Base-by-base conservation (phyloP, 352 stramenopile genomes). In the Phytophthora citricola region DNA sequence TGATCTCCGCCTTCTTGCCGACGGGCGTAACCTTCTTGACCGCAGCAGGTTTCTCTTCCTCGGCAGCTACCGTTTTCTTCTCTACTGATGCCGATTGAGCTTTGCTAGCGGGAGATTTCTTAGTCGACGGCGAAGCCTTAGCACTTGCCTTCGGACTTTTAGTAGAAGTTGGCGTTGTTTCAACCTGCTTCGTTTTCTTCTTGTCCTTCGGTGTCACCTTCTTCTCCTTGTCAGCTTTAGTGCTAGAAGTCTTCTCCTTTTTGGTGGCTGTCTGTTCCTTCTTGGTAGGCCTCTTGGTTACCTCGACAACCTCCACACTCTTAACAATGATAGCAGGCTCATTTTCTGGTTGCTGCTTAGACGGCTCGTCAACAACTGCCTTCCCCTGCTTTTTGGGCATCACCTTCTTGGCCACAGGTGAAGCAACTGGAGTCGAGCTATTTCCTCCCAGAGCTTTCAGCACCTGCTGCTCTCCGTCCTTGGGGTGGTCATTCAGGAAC, bases 401-500 rank as follows among this genome's bases (percentile, higher is more conserved):
- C 47, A 44, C n/a, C 38, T 56, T 63, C 17, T 66, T 71, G n/a
- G 44, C 15, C 10, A 62, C 29, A 9, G 66, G 44, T 9, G 69
- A 63, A 38, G 55, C 57, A 12, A 62, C 52, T 6, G 67, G 49
- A 20, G 34, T 63, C 34, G 65, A 40, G 32, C 8, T 56, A 34
- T 32, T 62, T 24, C 65, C 32, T 3, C 50, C 57, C 52, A 91
- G 45, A 40, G 53, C 55, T 8, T 29, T 41, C 15, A 75, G 43
- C 50, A 91, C 61, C 11, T 58, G 66, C 55, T 70, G 27, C 39
- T 81, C 76, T 26, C 80, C 83, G 34, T 89, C 65, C 22, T 49
- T 51, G 5, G 72, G 58, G 56, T 84, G 65, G 9, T 68, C 46
- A 24, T 72, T 57, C 47, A 90, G 50, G 57, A 87, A 87, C 32